Evolutionary conservation across 129 eudicot species (phyloP).

Genomic region (Flaveria ramosissima): DNA sequence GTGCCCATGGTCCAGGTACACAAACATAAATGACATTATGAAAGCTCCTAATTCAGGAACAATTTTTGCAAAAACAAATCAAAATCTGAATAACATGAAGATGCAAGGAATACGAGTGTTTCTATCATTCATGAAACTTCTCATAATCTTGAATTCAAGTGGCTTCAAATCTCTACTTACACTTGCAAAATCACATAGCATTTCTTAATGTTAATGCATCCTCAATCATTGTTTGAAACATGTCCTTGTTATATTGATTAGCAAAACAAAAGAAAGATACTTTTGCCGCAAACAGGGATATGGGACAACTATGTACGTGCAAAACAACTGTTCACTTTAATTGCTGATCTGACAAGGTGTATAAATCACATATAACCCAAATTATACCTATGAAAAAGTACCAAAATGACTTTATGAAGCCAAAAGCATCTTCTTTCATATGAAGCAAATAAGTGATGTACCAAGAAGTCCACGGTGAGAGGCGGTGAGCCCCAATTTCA

Average conservation of each 20-base stretch:
- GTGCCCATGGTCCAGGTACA: background rate
- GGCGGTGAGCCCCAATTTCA: background rate
- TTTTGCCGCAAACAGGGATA: conserved; percentile 11
- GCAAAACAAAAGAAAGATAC: background rate
- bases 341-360: background rate
- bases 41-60: conserved; percentile 3
- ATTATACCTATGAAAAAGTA: background rate
- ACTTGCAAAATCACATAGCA: background rate
- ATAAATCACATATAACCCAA: conserved; percentile 5
- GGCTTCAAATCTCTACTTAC: background rate
- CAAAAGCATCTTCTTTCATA: background rate
- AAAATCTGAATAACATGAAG: background rate
- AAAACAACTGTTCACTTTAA: background rate
- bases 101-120: background rate
- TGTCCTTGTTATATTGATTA: conserved; percentile 1
- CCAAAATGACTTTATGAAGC: background rate
- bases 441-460: background rate
- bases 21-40: background rate
- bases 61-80: background rate
- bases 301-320: background rate
- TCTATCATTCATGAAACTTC: background rate
- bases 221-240: background rate
- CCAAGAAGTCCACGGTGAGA: background rate
- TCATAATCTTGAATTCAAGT: background rate
- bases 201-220: background rate